These are phyloP conservation scores for Malassezia arunalokei DNA, from an alignment of 1,284 basidiomycete species.

Conservation along the genomic window DNA sequence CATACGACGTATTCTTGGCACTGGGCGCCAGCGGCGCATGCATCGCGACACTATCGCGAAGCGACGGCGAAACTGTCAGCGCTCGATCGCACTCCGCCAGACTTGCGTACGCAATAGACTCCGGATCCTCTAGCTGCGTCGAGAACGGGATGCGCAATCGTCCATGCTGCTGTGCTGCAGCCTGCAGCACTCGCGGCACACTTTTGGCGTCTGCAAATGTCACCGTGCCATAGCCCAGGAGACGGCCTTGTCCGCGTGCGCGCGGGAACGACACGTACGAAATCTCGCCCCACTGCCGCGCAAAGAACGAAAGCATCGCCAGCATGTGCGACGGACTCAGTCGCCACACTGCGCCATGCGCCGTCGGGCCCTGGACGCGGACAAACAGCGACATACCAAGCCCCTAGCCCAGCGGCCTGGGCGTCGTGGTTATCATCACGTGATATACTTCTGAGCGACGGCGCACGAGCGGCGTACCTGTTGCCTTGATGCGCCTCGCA, in stretches of 20 bases:
- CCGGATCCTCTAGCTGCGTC: background rate
- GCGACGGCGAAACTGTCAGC: slow-evolving; percentile 2
- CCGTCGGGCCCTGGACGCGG: slow-evolving; percentile 8
- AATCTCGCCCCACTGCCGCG: slow-evolving; percentile 9
- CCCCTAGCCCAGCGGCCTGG: no score
- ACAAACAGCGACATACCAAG: slow-evolving; percentile 9
- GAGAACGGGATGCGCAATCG: slow-evolving; percentile 2
- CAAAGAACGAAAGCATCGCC: slow-evolving; percentile 10
- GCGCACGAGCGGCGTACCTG: no score
- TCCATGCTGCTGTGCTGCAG: slow-evolving; percentile 1
- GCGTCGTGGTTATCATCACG: no score
- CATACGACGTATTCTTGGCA: background rate
- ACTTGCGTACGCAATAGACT: slow-evolving; percentile 3
- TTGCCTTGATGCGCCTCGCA: no score
- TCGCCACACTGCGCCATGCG: slow-evolving; percentile 1
- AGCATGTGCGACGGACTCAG: slow-evolving; percentile 7
- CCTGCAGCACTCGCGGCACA: slow-evolving; percentile 6
- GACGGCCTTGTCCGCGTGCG: slow-evolving; percentile 3
- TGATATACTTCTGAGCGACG: no score
- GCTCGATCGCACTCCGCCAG: slow-evolving; percentile 4
- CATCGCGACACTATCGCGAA: background rate
- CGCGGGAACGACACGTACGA: slow-evolving; percentile 1
- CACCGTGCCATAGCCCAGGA: slow-evolving; percentile 9
- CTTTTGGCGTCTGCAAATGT: background rate
- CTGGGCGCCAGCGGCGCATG: slow-evolving; percentile 7